Evolutionary conservation across 2,329 filamentous ascomycete species (phyloP), one percentile per base, ranked within the genome.

Genomic region (Ceratocystis cubensis): DNA sequence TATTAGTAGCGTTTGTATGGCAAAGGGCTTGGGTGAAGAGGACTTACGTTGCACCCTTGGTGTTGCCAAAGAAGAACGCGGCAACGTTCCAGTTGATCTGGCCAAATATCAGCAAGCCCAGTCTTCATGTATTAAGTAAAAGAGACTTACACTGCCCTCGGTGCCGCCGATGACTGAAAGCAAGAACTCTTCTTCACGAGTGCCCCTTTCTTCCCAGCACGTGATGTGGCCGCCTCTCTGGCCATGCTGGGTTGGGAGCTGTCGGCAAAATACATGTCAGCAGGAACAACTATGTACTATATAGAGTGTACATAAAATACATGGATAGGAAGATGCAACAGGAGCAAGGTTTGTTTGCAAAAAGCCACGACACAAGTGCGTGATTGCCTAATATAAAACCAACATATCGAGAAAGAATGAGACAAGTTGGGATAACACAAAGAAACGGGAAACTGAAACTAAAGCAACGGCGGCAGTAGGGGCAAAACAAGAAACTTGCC

Each of bases 31-130:
- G 41, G 44, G 44, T 1, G 25, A 28, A 13, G n/a, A 2, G 8
- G 20, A 81, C 86, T 80, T 80, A 89, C 87, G 86, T 87, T 25
- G 87, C 87, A 15, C 81, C 85, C 75, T 87, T 88, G 74, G 67
- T 68, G 56, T 68, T 65, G 33, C 67, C 67, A 53, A 68, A 68
- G 53, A 66, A 68, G 41, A 61, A 68, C 45, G 67, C 67, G 20
- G 67, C 67, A 46, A 68, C 78, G 5, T 74, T 75, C 70, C 88
- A 89, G 71, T 89, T 82, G 5, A 88, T 79, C 86, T 89, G 66
- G 7, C 56, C 30, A 41, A 57, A 6, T 8, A 63, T 7, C 28
- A 33, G 61, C 45, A 20, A 56, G 48, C 17, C 37, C 2, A 13
- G 5, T 56, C 7, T 37, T 0, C 13, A 6, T 6, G 5, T 10